phyloP scores from a whole-genome alignment of 768 basidiomycete species.

The Mrakia blollopis region DNA sequence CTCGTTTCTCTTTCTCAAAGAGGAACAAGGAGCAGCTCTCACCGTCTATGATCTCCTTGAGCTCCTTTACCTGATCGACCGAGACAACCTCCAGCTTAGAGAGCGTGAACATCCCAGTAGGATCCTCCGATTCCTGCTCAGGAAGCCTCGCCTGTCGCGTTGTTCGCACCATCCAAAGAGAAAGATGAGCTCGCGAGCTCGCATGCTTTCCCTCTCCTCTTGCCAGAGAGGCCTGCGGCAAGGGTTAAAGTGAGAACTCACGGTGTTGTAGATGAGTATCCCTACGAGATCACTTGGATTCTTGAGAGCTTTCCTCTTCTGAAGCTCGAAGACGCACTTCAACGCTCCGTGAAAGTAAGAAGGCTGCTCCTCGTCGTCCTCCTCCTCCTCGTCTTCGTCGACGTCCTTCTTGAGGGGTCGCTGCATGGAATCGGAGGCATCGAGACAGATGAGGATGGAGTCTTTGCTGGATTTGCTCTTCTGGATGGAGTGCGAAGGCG shows the following conservation, averaged over 20 bases:
- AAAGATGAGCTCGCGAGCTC: too few relatives aligned
- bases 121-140: neutral
- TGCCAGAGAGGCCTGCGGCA: neutral
- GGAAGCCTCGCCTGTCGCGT: neutral
- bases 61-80: slow-evolving; percentile 72
- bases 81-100: slow-evolving; percentile 72
- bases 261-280: slow-evolving; percentile 87
- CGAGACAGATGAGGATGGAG: slow-evolving; percentile 90
- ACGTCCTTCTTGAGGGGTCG: neutral
- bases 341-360: slow-evolving; percentile 75
- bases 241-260: slow-evolving; percentile 48
- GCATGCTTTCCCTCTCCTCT: neutral
- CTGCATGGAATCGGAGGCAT: slow-evolving; percentile 88
- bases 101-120: slow-evolving; percentile 53
- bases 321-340: slow-evolving; percentile 75
- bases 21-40: slow-evolving; percentile 32
- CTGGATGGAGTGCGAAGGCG: neutral
- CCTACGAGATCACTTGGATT: slow-evolving; percentile 87
- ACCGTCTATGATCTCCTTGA: slow-evolving; percentile 76
- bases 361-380: slow-evolving; percentile 33
- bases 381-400: slow-evolving; percentile 22
- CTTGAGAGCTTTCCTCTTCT: slow-evolving; percentile 82
- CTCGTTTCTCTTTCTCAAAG: neutral
- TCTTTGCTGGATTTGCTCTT: slow-evolving; percentile 60
- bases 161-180: neutral